Conservation (phyloP, 208 protist species). For the Endotrypanum monterogeii region DNA sequence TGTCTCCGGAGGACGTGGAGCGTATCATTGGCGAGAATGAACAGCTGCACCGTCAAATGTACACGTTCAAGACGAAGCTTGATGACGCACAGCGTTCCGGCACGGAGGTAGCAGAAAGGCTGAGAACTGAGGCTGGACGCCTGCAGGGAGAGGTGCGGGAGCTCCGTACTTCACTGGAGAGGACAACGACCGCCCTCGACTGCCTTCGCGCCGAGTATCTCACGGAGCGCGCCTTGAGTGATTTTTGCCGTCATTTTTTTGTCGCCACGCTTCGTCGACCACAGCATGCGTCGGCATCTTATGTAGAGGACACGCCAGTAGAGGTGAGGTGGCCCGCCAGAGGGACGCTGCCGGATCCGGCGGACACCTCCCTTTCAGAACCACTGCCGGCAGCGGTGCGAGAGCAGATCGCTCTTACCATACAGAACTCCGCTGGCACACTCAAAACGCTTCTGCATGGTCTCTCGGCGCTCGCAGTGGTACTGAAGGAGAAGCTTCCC, state of each 20-base stretch:
- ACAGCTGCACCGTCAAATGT: conserved; percentile 67
- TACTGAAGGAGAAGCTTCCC: conserved; percentile 61
- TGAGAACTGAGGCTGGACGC: conserved; percentile 23
- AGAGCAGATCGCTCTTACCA: conserved; percentile 14
- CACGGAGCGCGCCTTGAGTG: conserved; percentile 43
- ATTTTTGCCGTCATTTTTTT: conserved; percentile 72
- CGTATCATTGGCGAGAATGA: conserved; percentile 73
- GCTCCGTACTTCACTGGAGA: conserved; percentile 42
- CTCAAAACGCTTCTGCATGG: conserved; percentile 56
- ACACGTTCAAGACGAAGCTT: conserved; percentile 47
- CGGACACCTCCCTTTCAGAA: background rate
- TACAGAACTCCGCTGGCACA: conserved; percentile 25
- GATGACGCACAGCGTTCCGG: conserved; percentile 35
- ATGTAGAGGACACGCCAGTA: conserved; percentile 1
- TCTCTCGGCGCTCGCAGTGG: conserved; percentile 55
- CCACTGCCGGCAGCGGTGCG: conserved; percentile 12
- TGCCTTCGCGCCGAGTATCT: conserved; percentile 43
- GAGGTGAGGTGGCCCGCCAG: conserved; percentile 18
- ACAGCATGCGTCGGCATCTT: background rate
- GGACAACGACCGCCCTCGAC: conserved; percentile 39
- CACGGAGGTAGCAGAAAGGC: conserved; percentile 14
- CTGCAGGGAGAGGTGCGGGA: conserved; percentile 47
- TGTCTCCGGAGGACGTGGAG: conserved; percentile 67
- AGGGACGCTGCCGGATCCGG: background rate
- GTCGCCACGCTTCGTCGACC: conserved; percentile 8